Evolutionary conservation across 345 rosid species (phyloP), one percentile per base, ranked within the genome.

Genomic region (Carallia pectinifolia): DNA sequence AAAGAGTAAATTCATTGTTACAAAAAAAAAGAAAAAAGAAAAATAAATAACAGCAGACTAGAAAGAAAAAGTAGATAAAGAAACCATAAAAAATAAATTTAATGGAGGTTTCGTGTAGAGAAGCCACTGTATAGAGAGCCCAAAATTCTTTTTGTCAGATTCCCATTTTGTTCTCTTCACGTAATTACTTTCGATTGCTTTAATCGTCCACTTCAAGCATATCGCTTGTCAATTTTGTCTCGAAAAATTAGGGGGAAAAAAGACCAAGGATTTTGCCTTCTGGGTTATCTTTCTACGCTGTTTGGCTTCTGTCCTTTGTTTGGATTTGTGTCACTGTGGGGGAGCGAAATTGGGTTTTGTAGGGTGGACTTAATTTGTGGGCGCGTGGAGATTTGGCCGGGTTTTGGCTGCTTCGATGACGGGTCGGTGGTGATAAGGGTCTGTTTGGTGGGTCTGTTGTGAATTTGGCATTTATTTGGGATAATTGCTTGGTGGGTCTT

Each of bases 51-150:
- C n/a, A 70, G 33, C 15, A 53, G 1, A 17, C 50, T 12, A 44
- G 50, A 47, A 64, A 76, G 27, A 59, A 53, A 61, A 58, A 15
- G 5, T 40, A 47, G 27, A 23, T 10, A 18, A 36, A 58, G 31
- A 29, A 39, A 23, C 74, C 37, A 48, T 37, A 48, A 33, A 18
- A 69, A 54, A 38, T 53, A 37, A 9, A 55, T 50, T 67, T 68
- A 36, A 71, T 10, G 72, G 67, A 71, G 82, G 81, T 88, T 86
- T 82, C 85, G 86, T 86, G 83, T 70, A 78, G 86, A 80, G 79
- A 84, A 83, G 67, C 83, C 82, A 65, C 84, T 68, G 9, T 33
- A 59, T 38, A 56, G 30, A 37, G 60, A 27, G 44, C 17, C 58
- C 12, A 4, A 61, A 54, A 50, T 59, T 71, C 62, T 75, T 44